Conservation (phyloP, 331 rosid species). For the Arachis monticola region DNA sequence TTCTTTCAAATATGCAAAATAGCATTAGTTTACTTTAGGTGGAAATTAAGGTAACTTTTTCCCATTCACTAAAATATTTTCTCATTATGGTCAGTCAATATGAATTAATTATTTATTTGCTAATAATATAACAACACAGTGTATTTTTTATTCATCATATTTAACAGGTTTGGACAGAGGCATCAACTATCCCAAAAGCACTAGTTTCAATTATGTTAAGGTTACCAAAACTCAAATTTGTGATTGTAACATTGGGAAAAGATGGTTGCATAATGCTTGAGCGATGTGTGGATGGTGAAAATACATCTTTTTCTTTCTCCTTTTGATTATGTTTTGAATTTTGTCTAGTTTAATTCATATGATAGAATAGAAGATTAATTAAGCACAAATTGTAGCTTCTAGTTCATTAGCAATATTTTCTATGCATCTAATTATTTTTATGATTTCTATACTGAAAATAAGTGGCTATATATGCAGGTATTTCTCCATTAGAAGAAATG, state of each 20-base stretch:
- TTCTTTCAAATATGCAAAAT: background rate
- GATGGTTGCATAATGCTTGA: conserved; percentile 93
- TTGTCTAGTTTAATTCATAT: conserved; percentile 27
- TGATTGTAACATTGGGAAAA: conserved; percentile 84
- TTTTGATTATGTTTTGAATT: background rate
- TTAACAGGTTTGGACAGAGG: conserved; percentile 82
- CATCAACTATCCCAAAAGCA: conserved; percentile 68
- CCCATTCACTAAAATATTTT: background rate
- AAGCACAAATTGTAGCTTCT: conserved; percentile 24
- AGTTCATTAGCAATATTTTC: background rate
- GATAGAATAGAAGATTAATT: background rate
- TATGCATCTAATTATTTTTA: background rate
- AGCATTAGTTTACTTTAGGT: background rate
- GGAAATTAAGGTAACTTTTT: background rate
- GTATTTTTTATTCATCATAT: conserved; percentile 2
- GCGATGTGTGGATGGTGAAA: conserved; percentile 59
- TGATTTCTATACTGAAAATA: conserved; percentile 25
- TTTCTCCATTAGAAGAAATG: conserved; percentile 56
- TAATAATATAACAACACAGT: background rate
- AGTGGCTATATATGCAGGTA: conserved; percentile 50
- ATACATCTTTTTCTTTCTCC: background rate
- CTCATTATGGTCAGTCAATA: conserved; percentile 10
- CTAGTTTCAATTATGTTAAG: conserved; percentile 74
- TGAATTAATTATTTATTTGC: conserved; percentile 17
- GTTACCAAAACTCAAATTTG: conserved; percentile 78